Evolutionary conservation across 768 basidiomycete genomes (phyloP).

Genomic region (Tricholoma matsutake): DNA sequence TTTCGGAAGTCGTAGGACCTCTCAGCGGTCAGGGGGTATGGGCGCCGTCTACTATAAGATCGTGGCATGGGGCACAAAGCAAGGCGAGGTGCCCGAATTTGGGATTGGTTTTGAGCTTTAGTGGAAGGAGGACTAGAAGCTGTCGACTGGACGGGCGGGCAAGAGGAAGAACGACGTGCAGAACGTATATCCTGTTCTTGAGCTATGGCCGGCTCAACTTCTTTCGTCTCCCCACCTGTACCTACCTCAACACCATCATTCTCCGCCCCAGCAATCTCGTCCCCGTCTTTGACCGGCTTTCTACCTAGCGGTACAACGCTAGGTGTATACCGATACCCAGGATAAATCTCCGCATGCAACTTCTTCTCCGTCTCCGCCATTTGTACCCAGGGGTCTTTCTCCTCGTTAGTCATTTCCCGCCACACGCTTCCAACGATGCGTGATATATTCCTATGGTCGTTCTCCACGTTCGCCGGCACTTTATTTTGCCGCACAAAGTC

Average conservation of each 20-base stretch:
- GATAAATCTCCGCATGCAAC: conserved; percentile 37
- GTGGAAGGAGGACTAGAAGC: background rate
- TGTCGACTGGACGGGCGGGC: background rate
- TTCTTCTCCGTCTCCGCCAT: conserved; percentile 50
- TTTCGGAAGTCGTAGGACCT: background rate
- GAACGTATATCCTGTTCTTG: background rate
- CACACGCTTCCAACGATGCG: conserved; percentile 66
- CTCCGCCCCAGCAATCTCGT: conserved; percentile 1
- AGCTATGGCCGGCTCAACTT: background rate
- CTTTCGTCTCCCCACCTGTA: background rate
- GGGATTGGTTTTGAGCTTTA: background rate
- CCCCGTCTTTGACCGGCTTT: conserved; percentile 8
- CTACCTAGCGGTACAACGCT: background rate
- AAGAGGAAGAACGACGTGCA: conserved; percentile 8
- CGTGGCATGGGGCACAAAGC: background rate
- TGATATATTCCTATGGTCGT: conserved; percentile 66
- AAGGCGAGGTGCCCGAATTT: background rate
- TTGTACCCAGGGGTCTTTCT: conserved; percentile 48
- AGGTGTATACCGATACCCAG: conserved; percentile 41
- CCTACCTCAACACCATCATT: background rate
- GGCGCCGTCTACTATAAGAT: background rate
- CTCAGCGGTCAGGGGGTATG: background rate
- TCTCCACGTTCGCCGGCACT: conserved; percentile 51
- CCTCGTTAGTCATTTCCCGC: conserved; percentile 47
- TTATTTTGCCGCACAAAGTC: conserved; percentile 65